Evolutionary conservation across 352 stramenopile genomes (phyloP).

Genomic region (Aphanomyces cochlioides): DNA sequence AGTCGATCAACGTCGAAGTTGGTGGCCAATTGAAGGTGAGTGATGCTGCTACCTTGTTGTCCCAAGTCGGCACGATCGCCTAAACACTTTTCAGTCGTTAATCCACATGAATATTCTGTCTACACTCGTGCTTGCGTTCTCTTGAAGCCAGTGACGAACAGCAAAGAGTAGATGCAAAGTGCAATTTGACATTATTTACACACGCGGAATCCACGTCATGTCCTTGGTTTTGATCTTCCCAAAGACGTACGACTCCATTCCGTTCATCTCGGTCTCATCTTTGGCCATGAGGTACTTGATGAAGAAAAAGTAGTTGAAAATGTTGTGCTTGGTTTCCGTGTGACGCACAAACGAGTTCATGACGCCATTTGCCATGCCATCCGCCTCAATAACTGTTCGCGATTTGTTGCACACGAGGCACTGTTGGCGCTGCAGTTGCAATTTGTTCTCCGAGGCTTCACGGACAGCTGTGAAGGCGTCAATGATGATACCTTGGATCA

Average conservation of each 20-base stretch:
- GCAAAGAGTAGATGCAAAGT: too few relatives aligned
- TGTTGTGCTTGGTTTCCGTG: slow-evolving; percentile 28
- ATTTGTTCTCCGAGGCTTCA: slow-evolving; percentile 30
- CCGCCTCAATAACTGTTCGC: slow-evolving; percentile 22
- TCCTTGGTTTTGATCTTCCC: slow-evolving; percentile 31
- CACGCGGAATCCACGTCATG: slow-evolving; percentile 29
- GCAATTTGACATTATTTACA: slow-evolving; percentile 1
- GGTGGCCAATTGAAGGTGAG: slow-evolving; percentile 1
- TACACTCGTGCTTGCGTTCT: too few relatives aligned
- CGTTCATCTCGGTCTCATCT: slow-evolving; percentile 30
- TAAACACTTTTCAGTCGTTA: background rate
- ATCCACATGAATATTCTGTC: too few relatives aligned
- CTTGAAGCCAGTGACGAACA: too few relatives aligned
- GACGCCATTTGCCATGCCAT: slow-evolving; percentile 19
- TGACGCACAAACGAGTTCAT: slow-evolving; percentile 30
- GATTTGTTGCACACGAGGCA: slow-evolving; percentile 27
- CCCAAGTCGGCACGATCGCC: background rate
- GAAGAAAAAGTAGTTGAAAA: slow-evolving; percentile 30
- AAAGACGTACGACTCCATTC: slow-evolving; percentile 30
- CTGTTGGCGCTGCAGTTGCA: slow-evolving; percentile 23
- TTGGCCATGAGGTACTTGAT: slow-evolving; percentile 31
- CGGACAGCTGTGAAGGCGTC: slow-evolving; percentile 28
- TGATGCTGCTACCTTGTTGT: slow-evolving; percentile 9
- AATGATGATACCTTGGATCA: slow-evolving; percentile 32
- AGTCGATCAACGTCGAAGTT: slow-evolving; percentile 21